phyloP scores from a whole-genome alignment of 164 flowering plant genomes.

The Kingdonia uniflora region DNA sequence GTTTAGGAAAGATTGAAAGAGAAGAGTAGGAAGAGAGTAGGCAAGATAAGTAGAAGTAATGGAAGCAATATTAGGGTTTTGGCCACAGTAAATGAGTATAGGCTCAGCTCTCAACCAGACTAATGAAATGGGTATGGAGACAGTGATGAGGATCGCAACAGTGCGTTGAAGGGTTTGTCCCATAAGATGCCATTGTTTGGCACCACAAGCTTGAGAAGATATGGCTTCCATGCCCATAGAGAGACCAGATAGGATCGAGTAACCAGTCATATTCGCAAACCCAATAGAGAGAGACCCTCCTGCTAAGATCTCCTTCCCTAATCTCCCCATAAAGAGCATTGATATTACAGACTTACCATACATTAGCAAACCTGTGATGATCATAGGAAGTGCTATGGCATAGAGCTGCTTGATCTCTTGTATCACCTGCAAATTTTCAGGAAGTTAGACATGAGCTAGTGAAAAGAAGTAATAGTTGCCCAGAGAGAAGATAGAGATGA shows the following conservation, averaged over 20 bases:
- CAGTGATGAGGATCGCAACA: conserved; percentile 22
- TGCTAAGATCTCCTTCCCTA: conserved; percentile 52
- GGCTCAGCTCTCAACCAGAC: conserved; percentile 44
- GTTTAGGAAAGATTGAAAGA: conserved; percentile 34
- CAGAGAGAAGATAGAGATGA: neutral
- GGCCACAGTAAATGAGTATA: conserved; percentile 34
- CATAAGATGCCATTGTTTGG: conserved; percentile 41
- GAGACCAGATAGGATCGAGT: conserved; percentile 56
- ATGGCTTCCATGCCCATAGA: conserved; percentile 69
- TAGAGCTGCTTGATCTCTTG: conserved; percentile 40
- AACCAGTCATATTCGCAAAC: conserved; percentile 65
- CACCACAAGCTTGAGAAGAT: conserved; percentile 58
- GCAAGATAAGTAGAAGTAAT: conserved; percentile 33
- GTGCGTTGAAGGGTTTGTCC: conserved; percentile 43
- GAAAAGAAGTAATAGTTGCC: too few species aligned
- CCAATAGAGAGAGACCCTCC: conserved; percentile 60
- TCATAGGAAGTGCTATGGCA: conserved; percentile 37
- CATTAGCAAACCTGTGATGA: conserved; percentile 36
- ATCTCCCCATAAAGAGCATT: conserved; percentile 46
- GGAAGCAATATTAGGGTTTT: conserved; percentile 35
- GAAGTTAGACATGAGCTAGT: too few species aligned
- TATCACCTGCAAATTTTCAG: conserved; percentile 15
- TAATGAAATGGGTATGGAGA: conserved; percentile 44
- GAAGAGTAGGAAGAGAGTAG: conserved; percentile 44
- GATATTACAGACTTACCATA: conserved; percentile 42